Conservation (phyloP, 2,329 filamentous ascomycete species). For the Sclerotiophoma versabilis region DNA sequence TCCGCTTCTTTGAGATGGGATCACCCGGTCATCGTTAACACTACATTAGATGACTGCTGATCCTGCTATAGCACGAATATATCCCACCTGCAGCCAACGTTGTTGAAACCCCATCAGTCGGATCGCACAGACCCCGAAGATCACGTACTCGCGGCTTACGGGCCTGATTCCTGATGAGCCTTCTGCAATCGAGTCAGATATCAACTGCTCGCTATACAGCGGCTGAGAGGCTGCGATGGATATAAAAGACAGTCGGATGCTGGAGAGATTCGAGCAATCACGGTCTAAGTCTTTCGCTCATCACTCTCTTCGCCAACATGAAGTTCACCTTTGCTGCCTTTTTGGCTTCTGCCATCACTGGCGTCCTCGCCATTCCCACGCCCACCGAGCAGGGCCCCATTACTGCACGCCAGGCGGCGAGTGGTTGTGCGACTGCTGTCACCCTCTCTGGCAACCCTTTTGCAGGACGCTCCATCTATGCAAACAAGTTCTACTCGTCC, state of each 20-base stretch:
- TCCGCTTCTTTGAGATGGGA: slow-evolving; percentile 27
- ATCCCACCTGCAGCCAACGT: slow-evolving; percentile 31
- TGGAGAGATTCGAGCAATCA: slow-evolving; percentile 26
- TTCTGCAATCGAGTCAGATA: slow-evolving; percentile 4
- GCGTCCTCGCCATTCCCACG: slow-evolving; percentile 44
- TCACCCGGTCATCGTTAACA: slow-evolving; percentile 18
- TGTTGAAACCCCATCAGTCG: slow-evolving; percentile 44
- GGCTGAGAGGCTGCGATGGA: slow-evolving; percentile 12
- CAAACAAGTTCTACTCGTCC: slow-evolving; percentile 62
- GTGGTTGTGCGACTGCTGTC: slow-evolving; percentile 45
- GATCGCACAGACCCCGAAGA: slow-evolving; percentile 38
- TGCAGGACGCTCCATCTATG: slow-evolving; percentile 57
- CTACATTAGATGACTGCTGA: slow-evolving; percentile 32
- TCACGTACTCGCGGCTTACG: slow-evolving; percentile 40
- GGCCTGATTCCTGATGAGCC: slow-evolving; percentile 47
- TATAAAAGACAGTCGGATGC: slow-evolving; percentile 41
- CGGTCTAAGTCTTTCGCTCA: slow-evolving; percentile 27
- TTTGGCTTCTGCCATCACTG: slow-evolving; percentile 45
- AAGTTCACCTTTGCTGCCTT: slow-evolving; percentile 45
- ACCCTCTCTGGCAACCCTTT: slow-evolving; percentile 62
- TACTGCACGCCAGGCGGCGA: slow-evolving; percentile 39
- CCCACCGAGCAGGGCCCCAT: slow-evolving; percentile 44
- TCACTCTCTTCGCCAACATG: slow-evolving; percentile 40
- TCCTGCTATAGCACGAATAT: slow-evolving; percentile 32
- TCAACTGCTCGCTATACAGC: background rate